Evolutionary conservation across 2,329 filamentous ascomycete species (phyloP).

Genomic region (Diaporthe destruens): DNA sequence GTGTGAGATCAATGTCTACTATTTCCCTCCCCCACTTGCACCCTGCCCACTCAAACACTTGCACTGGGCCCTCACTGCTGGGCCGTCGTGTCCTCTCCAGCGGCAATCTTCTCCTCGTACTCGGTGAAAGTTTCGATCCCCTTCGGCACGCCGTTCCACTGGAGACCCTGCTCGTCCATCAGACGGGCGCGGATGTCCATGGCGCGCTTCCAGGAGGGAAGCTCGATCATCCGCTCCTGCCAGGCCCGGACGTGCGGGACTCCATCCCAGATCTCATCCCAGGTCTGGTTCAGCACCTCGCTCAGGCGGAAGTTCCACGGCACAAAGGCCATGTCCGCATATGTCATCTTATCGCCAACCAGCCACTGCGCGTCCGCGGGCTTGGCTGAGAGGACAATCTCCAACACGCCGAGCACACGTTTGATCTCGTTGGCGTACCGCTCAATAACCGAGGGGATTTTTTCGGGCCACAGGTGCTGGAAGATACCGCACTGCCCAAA

Average conservation of each 20-base stretch:
- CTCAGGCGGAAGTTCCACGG: constrained; percentile 46
- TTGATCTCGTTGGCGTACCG: constrained; percentile 47
- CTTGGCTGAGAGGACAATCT: constrained; percentile 43
- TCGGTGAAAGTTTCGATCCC: constrained; percentile 49
- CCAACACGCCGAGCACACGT: constrained; percentile 46
- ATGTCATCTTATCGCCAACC: constrained; percentile 46
- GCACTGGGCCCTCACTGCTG: too few relatives aligned
- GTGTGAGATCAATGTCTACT: too few relatives aligned
- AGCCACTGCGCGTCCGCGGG: constrained; percentile 43
- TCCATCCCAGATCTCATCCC: constrained; percentile 47
- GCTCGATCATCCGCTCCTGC: constrained; percentile 52
- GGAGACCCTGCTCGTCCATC: constrained; percentile 53
- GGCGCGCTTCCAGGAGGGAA: constrained; percentile 50
- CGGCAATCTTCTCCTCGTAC: constrained; percentile 47
- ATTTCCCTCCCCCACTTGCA: too few relatives aligned
- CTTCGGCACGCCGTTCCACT: constrained; percentile 53
- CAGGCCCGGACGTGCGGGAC: constrained; percentile 49
- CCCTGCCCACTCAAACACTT: too few relatives aligned
- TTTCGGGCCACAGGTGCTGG: constrained; percentile 48
- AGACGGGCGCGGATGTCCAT: constrained; percentile 50
- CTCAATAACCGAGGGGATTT: constrained; percentile 43
- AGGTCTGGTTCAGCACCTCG: constrained; percentile 43
- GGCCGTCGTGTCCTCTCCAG: constrained; percentile 10
- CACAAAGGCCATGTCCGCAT: constrained; percentile 45
- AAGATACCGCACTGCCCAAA: constrained; percentile 58